Base-by-base conservation (phyloP, 2,329 filamentous ascomycete species). In the Ophiocordyceps unilateralis region DNA sequence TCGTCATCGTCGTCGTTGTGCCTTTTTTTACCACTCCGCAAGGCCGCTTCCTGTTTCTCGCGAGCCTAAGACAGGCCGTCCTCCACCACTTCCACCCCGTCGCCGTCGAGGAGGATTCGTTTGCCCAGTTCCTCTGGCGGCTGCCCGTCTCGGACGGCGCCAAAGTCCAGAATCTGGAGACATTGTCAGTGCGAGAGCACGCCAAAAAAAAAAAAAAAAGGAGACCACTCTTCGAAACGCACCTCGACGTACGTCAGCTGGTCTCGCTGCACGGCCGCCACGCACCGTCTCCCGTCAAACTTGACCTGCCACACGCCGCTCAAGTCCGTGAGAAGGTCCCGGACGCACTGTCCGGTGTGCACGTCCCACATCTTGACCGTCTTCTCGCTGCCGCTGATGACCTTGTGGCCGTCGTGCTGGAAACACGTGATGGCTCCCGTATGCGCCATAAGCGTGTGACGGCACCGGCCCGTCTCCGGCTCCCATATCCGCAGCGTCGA, bases 331-430 rank as follows among this genome's bases (percentile, higher is more conserved):
- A 98, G 69, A 37, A 98, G 72, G 60, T 98, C 89, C 51, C 89
- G 83, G 42, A 94, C 78, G 58, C 87, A 95, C 53, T 95, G 83
- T 41, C 91, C 91, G 2, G 81, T 93, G 53, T 79, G 77, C 41
- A 95, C 83, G 55, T 98, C 86, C 91, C 91, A 98, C 85, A 98
- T 93, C 68, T 98, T 98, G 49, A 98, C 69, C 4, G 86, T 95
- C 54, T 89, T 80, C 59, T 98, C 91, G 46, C 86, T 94, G 44
- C 91, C 91, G 36, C 85, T 93, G 45, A 98, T 94, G 28, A 98
- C 88, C 58, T 98, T 98, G 50, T 88, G 83, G 0, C 82, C 86
- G 57, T 98, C 91, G 53, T 98, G 91, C 61, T 98, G 91, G 62
- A 98, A 98, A 61, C 91, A 98, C 5, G 91, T 98, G 49, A 98